A percentile compares a stretch with the other conserved stretches of the same genome.
phyloP scores from a whole-genome alignment of 2,329 filamentous ascomycete species.

The Aspergillus sp. region DNA sequence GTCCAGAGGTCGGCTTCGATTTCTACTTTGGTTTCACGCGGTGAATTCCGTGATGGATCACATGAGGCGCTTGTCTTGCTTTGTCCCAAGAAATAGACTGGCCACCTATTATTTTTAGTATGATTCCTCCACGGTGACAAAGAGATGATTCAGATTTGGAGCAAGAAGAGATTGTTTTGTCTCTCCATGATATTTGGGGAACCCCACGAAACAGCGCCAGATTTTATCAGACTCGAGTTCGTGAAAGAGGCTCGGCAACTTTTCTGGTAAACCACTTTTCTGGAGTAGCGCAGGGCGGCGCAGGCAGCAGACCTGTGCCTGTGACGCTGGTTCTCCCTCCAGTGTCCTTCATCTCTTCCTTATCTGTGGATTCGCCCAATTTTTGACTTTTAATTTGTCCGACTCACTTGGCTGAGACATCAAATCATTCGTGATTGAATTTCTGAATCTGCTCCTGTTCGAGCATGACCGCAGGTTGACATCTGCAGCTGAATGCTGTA shows the following conservation, averaged over 20 bases:
- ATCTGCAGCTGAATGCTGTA: background rate
- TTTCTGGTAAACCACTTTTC: background rate
- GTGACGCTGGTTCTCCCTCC: background rate
- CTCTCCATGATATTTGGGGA: background rate
- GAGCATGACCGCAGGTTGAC: background rate
- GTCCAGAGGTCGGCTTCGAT: background rate
- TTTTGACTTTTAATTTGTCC: background rate
- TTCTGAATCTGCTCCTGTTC: background rate
- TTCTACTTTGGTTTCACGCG: background rate
- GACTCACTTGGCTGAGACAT: slow-evolving; percentile 12
- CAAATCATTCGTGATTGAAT: background rate
- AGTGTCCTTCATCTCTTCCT: background rate
- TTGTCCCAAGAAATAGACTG: background rate
- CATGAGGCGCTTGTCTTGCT: background rate
- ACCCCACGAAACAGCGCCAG: background rate
- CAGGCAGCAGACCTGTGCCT: background rate
- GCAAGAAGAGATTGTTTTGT: background rate
- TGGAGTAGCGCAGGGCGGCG: background rate
- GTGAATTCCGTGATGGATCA: background rate
- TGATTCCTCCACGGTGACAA: background rate
- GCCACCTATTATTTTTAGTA: background rate
- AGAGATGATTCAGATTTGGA: slow-evolving; percentile 5
- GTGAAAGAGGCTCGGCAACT: slow-evolving; percentile 3
- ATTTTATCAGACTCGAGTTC: background rate
- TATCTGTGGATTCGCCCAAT: slow-evolving; percentile 11